A percentile compares a stretch with the other conserved stretches of the same genome.
Conservation (phyloP, 73 alveolate genomes). For the Paramecium caudatum region DNA sequence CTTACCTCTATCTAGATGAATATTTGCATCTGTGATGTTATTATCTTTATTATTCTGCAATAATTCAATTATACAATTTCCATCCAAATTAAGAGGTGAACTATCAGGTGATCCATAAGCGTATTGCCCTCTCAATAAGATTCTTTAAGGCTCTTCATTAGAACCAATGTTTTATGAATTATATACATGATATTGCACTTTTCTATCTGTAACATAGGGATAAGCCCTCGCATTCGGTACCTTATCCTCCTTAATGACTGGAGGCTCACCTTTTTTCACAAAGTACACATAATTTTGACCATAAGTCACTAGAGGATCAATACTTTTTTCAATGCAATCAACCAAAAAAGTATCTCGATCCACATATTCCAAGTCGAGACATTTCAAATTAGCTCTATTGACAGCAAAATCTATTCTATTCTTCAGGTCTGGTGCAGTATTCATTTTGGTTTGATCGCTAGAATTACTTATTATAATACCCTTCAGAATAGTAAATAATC, state of each 20-base stretch:
- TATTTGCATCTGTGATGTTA: background rate
- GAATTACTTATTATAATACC: background rate
- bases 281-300: background rate
- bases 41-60: background rate
- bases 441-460: background rate
- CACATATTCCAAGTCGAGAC: slow-evolving; percentile 48
- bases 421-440: background rate
- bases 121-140: slow-evolving; percentile 42
- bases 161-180: slow-evolving; percentile 36
- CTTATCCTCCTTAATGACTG: background rate
- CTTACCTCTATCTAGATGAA: background rate
- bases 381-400: background rate
- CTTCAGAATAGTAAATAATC: slow-evolving; percentile 12
- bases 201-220: background rate
- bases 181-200: slow-evolving; percentile 44
- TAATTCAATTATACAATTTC: slow-evolving; percentile 17
- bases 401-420: background rate
- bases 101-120: slow-evolving; percentile 50
- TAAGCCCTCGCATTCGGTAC: background rate
- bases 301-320: background rate
- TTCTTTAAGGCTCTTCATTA: background rate
- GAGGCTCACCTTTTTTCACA: background rate
- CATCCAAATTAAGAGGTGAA: background rate
- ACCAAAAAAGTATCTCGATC: slow-evolving; percentile 19
- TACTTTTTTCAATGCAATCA: slow-evolving; percentile 33